Evolutionary conservation across 1,284 basidiomycete genomes (phyloP).

Genomic region (Ceratobasidium sp.): DNA sequence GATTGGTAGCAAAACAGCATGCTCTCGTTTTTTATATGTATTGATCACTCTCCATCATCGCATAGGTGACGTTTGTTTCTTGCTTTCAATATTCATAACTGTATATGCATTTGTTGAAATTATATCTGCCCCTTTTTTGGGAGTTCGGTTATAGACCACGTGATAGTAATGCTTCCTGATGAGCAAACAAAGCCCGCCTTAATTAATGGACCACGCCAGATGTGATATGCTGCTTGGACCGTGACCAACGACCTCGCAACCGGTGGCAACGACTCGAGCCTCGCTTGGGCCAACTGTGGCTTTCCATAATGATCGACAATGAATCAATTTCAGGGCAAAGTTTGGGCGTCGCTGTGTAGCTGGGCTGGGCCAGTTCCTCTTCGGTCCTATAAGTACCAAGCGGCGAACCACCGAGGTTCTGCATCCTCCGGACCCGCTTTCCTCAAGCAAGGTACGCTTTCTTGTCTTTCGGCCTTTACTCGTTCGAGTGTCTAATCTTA

Average conservation of each 20-base stretch:
- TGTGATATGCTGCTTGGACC: conserved; percentile 2
- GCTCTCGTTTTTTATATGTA: neutral
- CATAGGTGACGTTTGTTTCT: conserved; percentile 23
- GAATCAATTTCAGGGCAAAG: neutral
- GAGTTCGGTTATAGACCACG: neutral
- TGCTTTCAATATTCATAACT: conserved; percentile 43
- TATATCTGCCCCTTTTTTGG: conserved; percentile 20
- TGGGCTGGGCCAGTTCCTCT: too few species aligned
- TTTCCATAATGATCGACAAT: neutral
- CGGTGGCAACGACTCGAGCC: neutral
- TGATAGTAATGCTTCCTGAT: neutral
- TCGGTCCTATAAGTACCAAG: conserved; percentile 14
- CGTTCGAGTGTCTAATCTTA: conserved; percentile 11
- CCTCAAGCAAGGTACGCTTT: neutral
- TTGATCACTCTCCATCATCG: too few species aligned
- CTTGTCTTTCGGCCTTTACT: neutral
- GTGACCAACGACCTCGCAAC: conserved; percentile 14
- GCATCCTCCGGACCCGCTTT: neutral
- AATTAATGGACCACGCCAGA: neutral
- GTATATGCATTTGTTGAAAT: conserved; percentile 45
- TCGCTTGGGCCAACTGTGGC: conserved; percentile 13
- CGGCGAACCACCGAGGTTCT: neutral
- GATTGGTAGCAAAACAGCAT: conserved; percentile 45
- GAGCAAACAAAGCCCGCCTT: neutral
- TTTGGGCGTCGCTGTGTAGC: neutral